Conservation (phyloP, 345 rosid species). For the Eucalyptus pauciflora region DNA sequence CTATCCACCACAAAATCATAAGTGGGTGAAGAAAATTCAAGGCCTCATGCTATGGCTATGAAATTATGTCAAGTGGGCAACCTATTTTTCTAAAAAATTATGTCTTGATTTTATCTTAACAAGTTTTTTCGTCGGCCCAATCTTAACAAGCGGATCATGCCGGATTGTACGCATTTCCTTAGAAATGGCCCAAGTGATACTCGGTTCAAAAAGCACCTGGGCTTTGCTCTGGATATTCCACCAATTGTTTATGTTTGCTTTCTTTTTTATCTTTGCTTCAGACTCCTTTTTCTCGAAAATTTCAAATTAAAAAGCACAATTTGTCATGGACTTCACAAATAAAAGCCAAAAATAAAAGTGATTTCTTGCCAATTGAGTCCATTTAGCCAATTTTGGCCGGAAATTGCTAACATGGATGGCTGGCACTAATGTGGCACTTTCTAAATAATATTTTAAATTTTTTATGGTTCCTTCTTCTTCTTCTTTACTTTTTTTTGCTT, state of each 20-base stretch:
- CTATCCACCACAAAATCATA: neutral
- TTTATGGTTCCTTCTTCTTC: no score
- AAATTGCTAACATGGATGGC: rapidly evolving
- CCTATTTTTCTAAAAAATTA: neutral
- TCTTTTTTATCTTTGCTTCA: neutral
- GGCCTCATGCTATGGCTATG: neutral
- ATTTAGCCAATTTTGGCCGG: rapidly evolving
- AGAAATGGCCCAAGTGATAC: neutral
- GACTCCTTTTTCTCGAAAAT: neutral
- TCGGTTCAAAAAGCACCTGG: neutral
- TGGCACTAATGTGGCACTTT: rapidly evolving
- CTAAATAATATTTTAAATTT: no score
- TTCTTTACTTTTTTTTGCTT: no score
- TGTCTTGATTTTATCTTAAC: neutral
- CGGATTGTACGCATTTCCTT: neutral
- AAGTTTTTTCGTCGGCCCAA: neutral
- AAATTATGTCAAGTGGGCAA: neutral
- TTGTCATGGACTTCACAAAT: neutral
- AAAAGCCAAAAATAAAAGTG: neutral
- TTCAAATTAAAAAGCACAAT: neutral
- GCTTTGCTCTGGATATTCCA: neutral
- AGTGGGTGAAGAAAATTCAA: neutral
- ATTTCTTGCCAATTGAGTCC: neutral
- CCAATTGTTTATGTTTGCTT: neutral
- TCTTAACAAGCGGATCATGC: neutral